Conservation (phyloP, 2,329 filamentous ascomycete species). For the Aspergillus aculeatus region DNA sequence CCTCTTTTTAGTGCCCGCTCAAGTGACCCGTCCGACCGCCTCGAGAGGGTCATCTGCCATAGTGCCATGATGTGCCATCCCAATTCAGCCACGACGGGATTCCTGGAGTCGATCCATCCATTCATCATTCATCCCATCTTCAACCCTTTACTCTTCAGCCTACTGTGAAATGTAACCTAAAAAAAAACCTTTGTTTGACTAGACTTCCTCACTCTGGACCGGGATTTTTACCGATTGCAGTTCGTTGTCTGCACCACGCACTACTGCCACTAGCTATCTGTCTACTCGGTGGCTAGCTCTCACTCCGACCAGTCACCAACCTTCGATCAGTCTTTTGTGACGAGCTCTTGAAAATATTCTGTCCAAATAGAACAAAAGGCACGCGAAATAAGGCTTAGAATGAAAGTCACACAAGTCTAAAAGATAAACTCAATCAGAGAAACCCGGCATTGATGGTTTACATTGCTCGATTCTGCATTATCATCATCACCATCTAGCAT, state of each 20-base stretch:
- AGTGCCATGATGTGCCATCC: background rate
- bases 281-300: background rate
- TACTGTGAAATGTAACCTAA: too few relatives aligned
- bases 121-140: background rate
- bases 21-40: conserved; percentile 27
- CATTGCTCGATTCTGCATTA: background rate
- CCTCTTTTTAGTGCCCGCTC: conserved; percentile 22
- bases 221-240: conserved; percentile 2
- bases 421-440: conserved; percentile 1
- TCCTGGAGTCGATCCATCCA: conserved; percentile 8
- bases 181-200: too few relatives aligned
- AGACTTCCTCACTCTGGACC: background rate
- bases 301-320: background rate
- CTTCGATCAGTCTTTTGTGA: background rate
- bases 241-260: background rate
- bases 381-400: conserved; percentile 8
- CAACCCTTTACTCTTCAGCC: background rate
- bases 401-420: conserved; percentile 11
- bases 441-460: background rate
- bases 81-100: background rate
- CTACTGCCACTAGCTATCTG: too few relatives aligned
- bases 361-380: background rate
- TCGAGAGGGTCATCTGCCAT: conserved; percentile 26
- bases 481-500: too few relatives aligned
- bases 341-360: background rate